These are phyloP conservation scores for Begonia fuchsioides DNA, from an alignment of 306 rosid genomes.

Conservation along the genomic window DNA sequence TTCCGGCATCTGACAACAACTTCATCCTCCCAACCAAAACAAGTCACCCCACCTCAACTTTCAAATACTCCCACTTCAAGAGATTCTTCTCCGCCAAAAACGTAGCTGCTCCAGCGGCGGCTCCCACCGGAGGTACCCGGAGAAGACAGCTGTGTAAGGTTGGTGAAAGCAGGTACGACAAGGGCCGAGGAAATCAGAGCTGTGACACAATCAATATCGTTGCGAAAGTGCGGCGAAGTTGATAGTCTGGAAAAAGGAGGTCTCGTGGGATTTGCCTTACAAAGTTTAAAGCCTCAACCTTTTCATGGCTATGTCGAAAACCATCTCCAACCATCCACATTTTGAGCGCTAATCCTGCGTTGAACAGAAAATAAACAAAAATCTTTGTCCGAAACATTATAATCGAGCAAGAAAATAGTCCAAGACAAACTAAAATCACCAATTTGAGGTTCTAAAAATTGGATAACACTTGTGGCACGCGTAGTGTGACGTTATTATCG, in stretches of 20 bases:
- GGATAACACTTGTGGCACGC: no score
- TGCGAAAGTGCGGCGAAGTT: conserved; percentile 7
- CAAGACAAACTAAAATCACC: neutral
- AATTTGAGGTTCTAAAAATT: no score
- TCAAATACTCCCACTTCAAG: neutral
- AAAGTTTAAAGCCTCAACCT: conserved; percentile 47
- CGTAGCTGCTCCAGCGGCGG: neutral
- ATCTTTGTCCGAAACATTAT: conserved; percentile 2
- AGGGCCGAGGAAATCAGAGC: neutral
- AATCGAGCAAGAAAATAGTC: neutral
- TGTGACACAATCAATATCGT: conserved; percentile 1
- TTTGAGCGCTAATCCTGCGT: conserved; percentile 62
- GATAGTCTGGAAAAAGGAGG: conserved; percentile 64
- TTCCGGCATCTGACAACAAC: neutral
- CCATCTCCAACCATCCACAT: conserved; percentile 43
- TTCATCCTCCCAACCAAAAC: neutral
- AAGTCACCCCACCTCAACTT: neutral
- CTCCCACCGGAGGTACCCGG: neutral
- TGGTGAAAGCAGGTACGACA: no score
- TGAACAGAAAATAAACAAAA: conserved; percentile 10
- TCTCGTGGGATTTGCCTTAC: conserved; percentile 31
- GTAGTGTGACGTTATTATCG: no score
- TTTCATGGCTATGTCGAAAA: conserved; percentile 24
- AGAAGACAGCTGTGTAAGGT: neutral
- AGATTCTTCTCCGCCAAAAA: neutral